Conservation (phyloP, 495 filamentous ascomycete species). For the Letharia columbiana region DNA sequence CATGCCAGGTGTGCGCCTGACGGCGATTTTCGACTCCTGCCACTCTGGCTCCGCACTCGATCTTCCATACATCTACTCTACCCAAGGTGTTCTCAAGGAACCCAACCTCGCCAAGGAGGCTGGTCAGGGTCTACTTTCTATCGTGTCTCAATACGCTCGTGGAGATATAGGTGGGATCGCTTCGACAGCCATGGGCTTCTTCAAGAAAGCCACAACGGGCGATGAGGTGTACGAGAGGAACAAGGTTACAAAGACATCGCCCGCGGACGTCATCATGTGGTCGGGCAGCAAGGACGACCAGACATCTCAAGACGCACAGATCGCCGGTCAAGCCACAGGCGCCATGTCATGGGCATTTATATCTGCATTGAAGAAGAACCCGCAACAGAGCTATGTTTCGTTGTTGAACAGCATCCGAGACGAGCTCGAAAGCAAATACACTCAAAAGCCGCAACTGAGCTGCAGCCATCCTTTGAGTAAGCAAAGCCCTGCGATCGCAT, state of each 20-base stretch:
- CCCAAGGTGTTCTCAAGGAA: slow-evolving; percentile 91
- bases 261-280: slow-evolving; percentile 96
- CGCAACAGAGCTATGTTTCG: slow-evolving; percentile 95
- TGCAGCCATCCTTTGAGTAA: slow-evolving; percentile 94
- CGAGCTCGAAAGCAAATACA: slow-evolving; percentile 79
- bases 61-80: slow-evolving; percentile 95
- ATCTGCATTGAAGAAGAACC: slow-evolving; percentile 87
- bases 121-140: slow-evolving; percentile 82
- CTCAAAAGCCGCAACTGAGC: slow-evolving; percentile 93
- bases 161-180: slow-evolving; percentile 83
- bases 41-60: slow-evolving; percentile 95
- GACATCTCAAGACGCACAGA: slow-evolving; percentile 67
- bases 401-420: slow-evolving; percentile 92
- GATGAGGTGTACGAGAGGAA: slow-evolving; percentile 73
- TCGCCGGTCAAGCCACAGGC: slow-evolving; percentile 79
- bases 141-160: slow-evolving; percentile 80
- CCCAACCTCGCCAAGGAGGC: slow-evolving; percentile 97
- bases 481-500: slow-evolving; percentile 4
- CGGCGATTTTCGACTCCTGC: slow-evolving; percentile 99
- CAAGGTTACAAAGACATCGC: slow-evolving; percentile 82
- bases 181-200: slow-evolving; percentile 70
- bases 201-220: slow-evolving; percentile 86
- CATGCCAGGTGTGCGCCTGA: slow-evolving; percentile 76
- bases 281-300: slow-evolving; percentile 93
- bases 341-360: slow-evolving; percentile 99